Percentiles rank a stretch among this genome's conserved stretches.
phyloP scores from a whole-genome alignment of 2,329 filamentous ascomycete species.

The Clathrospora elynae region DNA sequence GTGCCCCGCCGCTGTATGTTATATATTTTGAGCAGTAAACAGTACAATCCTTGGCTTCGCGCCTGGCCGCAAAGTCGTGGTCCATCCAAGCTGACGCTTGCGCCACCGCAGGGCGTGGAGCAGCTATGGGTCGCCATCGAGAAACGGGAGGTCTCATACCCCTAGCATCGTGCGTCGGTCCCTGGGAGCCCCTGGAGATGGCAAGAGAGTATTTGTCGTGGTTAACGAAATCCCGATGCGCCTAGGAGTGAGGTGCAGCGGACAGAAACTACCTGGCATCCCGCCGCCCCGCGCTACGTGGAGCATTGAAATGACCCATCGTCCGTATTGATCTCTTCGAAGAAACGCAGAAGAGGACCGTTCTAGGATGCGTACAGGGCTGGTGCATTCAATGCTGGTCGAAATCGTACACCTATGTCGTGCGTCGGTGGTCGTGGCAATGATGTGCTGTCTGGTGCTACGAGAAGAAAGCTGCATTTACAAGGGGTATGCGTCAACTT shows the following conservation, averaged over 20 bases:
- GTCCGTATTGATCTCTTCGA: constrained; percentile 23
- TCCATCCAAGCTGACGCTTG: constrained; percentile 39
- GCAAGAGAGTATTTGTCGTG: constrained; percentile 35
- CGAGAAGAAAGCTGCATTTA: too few species aligned
- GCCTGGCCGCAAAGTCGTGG: constrained; percentile 27
- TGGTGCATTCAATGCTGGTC: constrained; percentile 30
- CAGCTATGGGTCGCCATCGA: constrained; percentile 33
- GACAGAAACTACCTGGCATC: constrained; percentile 31
- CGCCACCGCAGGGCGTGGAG: constrained; percentile 34
- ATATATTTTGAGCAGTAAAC: constrained; percentile 2
- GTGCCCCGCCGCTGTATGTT: constrained; percentile 5
- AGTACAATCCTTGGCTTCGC: constrained; percentile 32
- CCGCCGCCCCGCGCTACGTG: constrained; percentile 35
- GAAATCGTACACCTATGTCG: constrained; percentile 36
- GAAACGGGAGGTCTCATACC: constrained; percentile 27
- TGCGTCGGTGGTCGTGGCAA: constrained; percentile 26
- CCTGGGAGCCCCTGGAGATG: constrained; percentile 29
- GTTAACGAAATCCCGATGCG: constrained; percentile 28
- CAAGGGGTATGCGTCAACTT: constrained; percentile 7
- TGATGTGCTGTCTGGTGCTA: constrained; percentile 19
- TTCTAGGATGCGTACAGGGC: constrained; percentile 35
- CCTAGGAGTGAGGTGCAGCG: constrained; percentile 32
- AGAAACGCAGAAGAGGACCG: constrained; percentile 20
- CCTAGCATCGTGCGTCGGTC: constrained; percentile 24
- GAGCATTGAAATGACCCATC: constrained; percentile 27